Percentiles rank a stretch among this genome's conserved stretches.
These are phyloP conservation scores for Zea mays DNA, from an alignment of 176 grass and related monocot species.

Conservation along the genomic window Zm-B73-REFERENCE-NAM-5.0 NC_050096.1:242413501-242414000, in stretches of 20 bases:
- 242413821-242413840: too few relatives aligned
- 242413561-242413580: background rate
- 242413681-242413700: background rate
- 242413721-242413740: background rate
- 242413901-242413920: too few relatives aligned
- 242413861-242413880: too few relatives aligned
- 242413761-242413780: too few relatives aligned
- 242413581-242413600: constrained; percentile 14
- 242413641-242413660: background rate
- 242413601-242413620: constrained; percentile 24
- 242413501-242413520: background rate
- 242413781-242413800: too few relatives aligned
- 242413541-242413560: background rate
- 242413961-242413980: too few relatives aligned
- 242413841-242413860: too few relatives aligned
- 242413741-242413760: background rate
- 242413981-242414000: too few relatives aligned
- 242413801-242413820: too few relatives aligned
- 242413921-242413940: too few relatives aligned
- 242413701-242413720: background rate
- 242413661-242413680: background rate
- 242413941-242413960: too few relatives aligned
- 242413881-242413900: too few relatives aligned
- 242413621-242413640: background rate
- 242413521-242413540: background rate